These are phyloP conservation scores for Cystobasidium slooffiae DNA, from an alignment of 1,284 basidiomycete genomes.

Conservation along the genomic window DNA sequence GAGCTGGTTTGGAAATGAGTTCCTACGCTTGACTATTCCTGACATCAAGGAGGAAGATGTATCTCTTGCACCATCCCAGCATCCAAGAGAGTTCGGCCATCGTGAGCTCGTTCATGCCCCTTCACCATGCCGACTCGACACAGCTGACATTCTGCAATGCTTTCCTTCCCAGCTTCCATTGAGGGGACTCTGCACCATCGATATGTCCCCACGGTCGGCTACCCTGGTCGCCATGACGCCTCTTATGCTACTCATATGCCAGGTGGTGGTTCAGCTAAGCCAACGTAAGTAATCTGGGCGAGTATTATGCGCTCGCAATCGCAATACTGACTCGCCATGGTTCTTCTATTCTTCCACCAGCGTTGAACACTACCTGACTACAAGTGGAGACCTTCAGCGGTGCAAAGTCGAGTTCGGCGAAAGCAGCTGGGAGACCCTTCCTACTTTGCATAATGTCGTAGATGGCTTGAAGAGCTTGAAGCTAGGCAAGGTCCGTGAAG, in stretches of 20 bases:
- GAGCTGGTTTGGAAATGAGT: slow-evolving; percentile 51
- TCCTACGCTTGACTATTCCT: slow-evolving; percentile 49
- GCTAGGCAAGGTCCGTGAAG: slow-evolving; percentile 37
- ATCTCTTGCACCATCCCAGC: slow-evolving; percentile 17
- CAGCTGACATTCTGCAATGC: background rate
- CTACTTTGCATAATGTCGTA: slow-evolving; percentile 49
- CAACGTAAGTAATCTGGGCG: slow-evolving; percentile 27
- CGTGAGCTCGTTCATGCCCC: slow-evolving; percentile 21
- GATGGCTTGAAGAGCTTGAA: slow-evolving; percentile 46
- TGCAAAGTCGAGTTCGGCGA: slow-evolving; percentile 42
- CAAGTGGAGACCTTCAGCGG: slow-evolving; percentile 22
- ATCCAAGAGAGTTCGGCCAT: slow-evolving; percentile 44
- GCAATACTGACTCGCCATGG: too few species aligned
- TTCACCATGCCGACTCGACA: background rate
- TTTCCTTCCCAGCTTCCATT: slow-evolving; percentile 44
- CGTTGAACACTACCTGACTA: slow-evolving; percentile 27
- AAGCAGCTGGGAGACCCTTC: slow-evolving; percentile 46
- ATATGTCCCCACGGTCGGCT: slow-evolving; percentile 52
- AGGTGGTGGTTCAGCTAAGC: slow-evolving; percentile 34
- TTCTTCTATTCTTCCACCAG: background rate
- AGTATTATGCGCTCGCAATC: background rate
- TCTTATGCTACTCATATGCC: slow-evolving; percentile 50
- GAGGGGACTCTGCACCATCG: slow-evolving; percentile 52
- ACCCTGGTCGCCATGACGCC: slow-evolving; percentile 53
- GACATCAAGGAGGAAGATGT: slow-evolving; percentile 17